phyloP scores from a whole-genome alignment of 2,329 filamentous ascomycete species.

The Pseudogymnoascus sp. region DNA sequence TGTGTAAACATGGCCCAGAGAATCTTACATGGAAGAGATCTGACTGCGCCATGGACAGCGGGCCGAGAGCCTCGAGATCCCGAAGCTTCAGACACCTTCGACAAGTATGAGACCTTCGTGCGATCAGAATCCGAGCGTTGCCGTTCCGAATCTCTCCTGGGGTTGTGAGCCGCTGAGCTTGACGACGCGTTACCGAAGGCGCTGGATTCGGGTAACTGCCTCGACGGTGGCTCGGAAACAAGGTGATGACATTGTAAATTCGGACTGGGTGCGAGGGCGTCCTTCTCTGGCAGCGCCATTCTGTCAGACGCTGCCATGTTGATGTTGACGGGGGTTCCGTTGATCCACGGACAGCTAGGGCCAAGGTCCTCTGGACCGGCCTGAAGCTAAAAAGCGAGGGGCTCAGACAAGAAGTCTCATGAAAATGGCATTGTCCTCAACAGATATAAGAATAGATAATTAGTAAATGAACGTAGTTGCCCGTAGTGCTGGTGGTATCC shows the following conservation, averaged over 20 bases:
- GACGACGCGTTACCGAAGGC: neutral
- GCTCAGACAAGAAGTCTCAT: conserved; percentile 1
- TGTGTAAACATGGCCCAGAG: neutral
- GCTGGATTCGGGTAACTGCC: neutral
- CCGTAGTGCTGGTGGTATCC: neutral
- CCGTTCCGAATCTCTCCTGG: neutral
- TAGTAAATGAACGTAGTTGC: neutral
- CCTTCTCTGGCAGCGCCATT: conserved; percentile 1
- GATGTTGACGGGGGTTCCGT: neutral
- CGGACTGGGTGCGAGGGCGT: neutral
- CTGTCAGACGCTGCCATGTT: conserved; percentile 4
- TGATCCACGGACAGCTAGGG: neutral
- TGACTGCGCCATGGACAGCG: neutral
- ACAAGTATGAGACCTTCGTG: neutral
- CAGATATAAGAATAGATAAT: conserved; percentile 5
- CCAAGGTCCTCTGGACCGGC: conserved; percentile 1
- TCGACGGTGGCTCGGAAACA: neutral
- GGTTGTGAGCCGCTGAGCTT: neutral
- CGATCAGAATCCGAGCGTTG: conserved; percentile 2
- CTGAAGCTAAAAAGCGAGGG: conserved; percentile 1
- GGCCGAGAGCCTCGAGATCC: neutral
- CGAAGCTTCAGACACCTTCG: neutral
- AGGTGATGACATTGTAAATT: neutral
- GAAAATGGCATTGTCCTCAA: neutral
- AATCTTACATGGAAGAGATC: neutral